phyloP scores from a whole-genome alignment of 257 asterid genomes.

The Sherardia arvensis region DNA sequence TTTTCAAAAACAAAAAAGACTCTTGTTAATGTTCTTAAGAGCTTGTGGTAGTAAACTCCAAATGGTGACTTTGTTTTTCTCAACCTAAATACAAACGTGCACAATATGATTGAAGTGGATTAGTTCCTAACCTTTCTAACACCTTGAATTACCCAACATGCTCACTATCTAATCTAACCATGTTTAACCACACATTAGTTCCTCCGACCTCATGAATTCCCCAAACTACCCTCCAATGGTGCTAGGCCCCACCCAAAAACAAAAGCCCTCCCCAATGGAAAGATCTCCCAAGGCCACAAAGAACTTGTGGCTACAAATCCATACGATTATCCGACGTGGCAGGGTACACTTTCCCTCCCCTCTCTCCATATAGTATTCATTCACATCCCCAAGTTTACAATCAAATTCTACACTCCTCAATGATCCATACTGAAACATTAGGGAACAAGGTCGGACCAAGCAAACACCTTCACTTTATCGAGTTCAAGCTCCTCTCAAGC shows the following conservation, averaged over 20 bases:
- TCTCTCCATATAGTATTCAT: constrained; percentile 16
- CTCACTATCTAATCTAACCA: background rate
- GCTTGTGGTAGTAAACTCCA: too few relatives aligned
- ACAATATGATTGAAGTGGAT: background rate
- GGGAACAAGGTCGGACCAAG: background rate
- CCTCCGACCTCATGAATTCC: background rate
- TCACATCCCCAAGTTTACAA: constrained; percentile 9
- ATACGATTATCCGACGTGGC: constrained; percentile 41
- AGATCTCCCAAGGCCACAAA: constrained; percentile 58
- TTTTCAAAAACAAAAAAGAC: too few relatives aligned
- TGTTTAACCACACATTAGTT: background rate
- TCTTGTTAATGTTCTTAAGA: too few relatives aligned
- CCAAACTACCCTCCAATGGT: background rate
- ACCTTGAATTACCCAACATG: background rate
- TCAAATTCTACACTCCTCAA: background rate
- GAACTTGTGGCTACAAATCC: constrained; percentile 67
- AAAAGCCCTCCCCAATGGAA: constrained; percentile 15
- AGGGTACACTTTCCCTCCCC: constrained; percentile 19
- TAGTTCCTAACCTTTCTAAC: background rate
- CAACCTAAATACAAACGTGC: background rate
- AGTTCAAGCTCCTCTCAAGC: background rate
- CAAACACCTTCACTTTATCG: constrained; percentile 1
- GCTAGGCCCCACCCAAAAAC: background rate
- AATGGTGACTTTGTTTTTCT: background rate
- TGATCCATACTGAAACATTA: background rate